phyloP scores from a whole-genome alignment of 768 basidiomycete species.

The Termitomyces sp. region DNA sequence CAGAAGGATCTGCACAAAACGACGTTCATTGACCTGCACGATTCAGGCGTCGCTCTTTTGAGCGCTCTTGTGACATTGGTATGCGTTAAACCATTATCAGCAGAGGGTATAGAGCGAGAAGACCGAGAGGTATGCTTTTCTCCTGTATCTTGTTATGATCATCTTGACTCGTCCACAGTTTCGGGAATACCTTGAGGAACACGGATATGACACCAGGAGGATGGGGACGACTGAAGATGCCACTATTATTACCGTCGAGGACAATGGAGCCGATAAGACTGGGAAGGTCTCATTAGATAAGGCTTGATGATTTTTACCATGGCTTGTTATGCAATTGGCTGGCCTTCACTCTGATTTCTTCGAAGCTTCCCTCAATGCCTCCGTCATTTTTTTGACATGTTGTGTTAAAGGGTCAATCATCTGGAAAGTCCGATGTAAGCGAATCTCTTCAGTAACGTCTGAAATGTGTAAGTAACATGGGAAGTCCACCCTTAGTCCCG shows the following conservation, averaged over 20 bases:
- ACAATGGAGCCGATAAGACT: not conserved
- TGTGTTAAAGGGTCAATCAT: too few relatives aligned
- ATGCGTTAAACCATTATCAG: constrained; percentile 65
- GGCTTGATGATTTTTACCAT: not conserved
- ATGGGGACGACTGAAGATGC: constrained; percentile 2
- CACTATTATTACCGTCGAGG: not conserved
- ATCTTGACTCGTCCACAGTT: constrained; percentile 38
- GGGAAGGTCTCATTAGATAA: not conserved
- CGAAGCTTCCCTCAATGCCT: too few relatives aligned
- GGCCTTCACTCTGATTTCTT: too few relatives aligned
- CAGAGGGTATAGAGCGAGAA: constrained; percentile 75
- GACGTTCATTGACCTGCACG: not conserved
- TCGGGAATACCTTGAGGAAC: constrained; percentile 68
- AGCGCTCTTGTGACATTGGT: constrained; percentile 69
- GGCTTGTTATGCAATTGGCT: too few relatives aligned
- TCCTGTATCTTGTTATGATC: not conserved
- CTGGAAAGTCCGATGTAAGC: too few relatives aligned
- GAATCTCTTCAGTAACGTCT: too few relatives aligned
- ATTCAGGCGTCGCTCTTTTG: constrained; percentile 58
- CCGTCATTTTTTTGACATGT: too few relatives aligned
- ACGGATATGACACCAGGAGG: constrained; percentile 65
- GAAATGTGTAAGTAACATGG: too few relatives aligned
- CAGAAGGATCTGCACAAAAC: not conserved
- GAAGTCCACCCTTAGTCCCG: too few relatives aligned
- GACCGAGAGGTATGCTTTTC: not conserved